Conservation (phyloP, 2,329 filamentous ascomycete genomes). For the Cladophialophora carrionii region DNA sequence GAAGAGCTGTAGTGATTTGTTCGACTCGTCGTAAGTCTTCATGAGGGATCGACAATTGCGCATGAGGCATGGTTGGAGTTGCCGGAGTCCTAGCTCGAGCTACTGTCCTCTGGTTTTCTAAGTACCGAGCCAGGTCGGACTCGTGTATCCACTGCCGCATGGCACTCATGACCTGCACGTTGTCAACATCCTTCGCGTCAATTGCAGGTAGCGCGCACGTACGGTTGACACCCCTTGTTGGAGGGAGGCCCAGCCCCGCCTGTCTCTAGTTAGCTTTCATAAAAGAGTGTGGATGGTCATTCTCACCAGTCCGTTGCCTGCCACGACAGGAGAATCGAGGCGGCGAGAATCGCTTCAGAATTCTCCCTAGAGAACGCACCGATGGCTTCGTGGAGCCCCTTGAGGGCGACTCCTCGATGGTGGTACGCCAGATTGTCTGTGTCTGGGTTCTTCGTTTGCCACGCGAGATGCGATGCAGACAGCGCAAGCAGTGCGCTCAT, state of each 20-base stretch:
- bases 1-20: slow-evolving; percentile 66
- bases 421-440: slow-evolving; percentile 88
- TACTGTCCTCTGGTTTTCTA: slow-evolving; percentile 48
- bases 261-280: slow-evolving; percentile 52
- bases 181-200: slow-evolving; percentile 10
- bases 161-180: slow-evolving; percentile 73
- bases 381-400: slow-evolving; percentile 85
- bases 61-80: slow-evolving; percentile 41
- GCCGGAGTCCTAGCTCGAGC: slow-evolving; percentile 44
- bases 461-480: slow-evolving; percentile 92
- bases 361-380: slow-evolving; percentile 80
- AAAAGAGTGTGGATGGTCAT: slow-evolving; percentile 35
- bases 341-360: slow-evolving; percentile 87
- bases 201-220: slow-evolving; percentile 47
- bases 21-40: slow-evolving; percentile 72
- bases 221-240: slow-evolving; percentile 90
- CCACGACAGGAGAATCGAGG: slow-evolving; percentile 91
- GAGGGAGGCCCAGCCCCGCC: slow-evolving; percentile 88
- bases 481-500: slow-evolving; percentile 93
- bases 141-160: slow-evolving; percentile 93
- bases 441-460: slow-evolving; percentile 80
- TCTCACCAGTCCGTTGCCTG: slow-evolving; percentile 93
- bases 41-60: slow-evolving; percentile 39
- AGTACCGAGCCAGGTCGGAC: slow-evolving; percentile 62
- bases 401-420: slow-evolving; percentile 81